Percentiles rank a stretch among this genome's conserved stretches.
These are phyloP conservation scores for Pterula multifida DNA, from an alignment of 1,284 basidiomycete species.

Conservation along the genomic window DNA sequence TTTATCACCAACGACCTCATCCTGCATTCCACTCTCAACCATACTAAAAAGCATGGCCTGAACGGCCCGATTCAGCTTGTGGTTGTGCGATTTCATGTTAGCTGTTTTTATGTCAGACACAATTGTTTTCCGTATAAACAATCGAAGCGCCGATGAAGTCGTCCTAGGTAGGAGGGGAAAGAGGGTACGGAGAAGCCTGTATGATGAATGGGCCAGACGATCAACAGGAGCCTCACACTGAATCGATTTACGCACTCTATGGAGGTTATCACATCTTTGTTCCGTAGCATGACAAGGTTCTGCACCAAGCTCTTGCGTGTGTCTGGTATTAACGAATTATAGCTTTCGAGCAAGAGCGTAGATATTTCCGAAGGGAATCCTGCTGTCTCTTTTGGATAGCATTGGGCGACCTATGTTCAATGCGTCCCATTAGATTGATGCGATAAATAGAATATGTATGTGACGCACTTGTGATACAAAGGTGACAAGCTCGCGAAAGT, in stretches of 20 bases:
- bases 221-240: slow-evolving; percentile 1
- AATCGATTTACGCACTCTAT: slow-evolving; percentile 60
- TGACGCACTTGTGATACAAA: slow-evolving; percentile 70
- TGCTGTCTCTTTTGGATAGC: slow-evolving; percentile 80
- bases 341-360: slow-evolving; percentile 63
- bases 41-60: slow-evolving; percentile 95
- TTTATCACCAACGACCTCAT: slow-evolving; percentile 71
- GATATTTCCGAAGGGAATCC: slow-evolving; percentile 75
- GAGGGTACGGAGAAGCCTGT: slow-evolving; percentile 78
- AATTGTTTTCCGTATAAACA: slow-evolving; percentile 89
- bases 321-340: slow-evolving; percentile 63
- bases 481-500: slow-evolving; percentile 77
- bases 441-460: slow-evolving; percentile 2
- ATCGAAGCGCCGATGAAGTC: slow-evolving; percentile 72
- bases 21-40: slow-evolving; percentile 86
- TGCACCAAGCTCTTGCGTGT: slow-evolving; percentile 77
- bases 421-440: neutral
- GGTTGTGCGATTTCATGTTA: slow-evolving; percentile 83
- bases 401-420: slow-evolving; percentile 65
- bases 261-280: slow-evolving; percentile 86
- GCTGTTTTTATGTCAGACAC: slow-evolving; percentile 91
- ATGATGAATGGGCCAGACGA: slow-evolving; percentile 2
- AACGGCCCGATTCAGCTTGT: slow-evolving; percentile 92
- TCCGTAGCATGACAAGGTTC: slow-evolving; percentile 86
- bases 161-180: slow-evolving; percentile 92